These are phyloP conservation scores for Phoma sp. DNA, from an alignment of 2,329 filamentous ascomycete genomes.

Conservation along the genomic window DNA sequence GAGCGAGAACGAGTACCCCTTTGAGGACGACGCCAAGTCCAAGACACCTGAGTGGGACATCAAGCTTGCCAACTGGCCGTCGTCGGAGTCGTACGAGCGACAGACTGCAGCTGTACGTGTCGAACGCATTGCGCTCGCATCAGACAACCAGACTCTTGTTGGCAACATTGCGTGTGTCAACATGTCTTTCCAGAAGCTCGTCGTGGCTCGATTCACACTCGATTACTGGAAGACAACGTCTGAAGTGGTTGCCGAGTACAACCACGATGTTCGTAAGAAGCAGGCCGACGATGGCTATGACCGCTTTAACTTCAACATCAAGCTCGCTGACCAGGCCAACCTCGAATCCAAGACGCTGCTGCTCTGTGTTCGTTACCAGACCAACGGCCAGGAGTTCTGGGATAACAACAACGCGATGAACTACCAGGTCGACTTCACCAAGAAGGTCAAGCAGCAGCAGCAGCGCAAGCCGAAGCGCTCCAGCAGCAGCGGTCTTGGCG, in stretches of 20 bases:
- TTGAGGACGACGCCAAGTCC: constrained; percentile 60
- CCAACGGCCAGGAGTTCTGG: constrained; percentile 87
- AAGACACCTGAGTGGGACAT: constrained; percentile 82
- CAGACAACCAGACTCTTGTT: constrained; percentile 84
- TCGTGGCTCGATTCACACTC: constrained; percentile 92
- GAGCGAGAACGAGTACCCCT: constrained; percentile 88
- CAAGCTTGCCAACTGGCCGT: constrained; percentile 80
- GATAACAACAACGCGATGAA: constrained; percentile 89
- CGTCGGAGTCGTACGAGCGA: constrained; percentile 64
- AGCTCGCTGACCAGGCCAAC: constrained; percentile 87
- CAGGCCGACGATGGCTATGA: constrained; percentile 74
- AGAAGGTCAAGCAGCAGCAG: constrained; percentile 69
- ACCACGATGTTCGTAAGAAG: constrained; percentile 74
- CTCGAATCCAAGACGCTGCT: constrained; percentile 91
- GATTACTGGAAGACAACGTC: constrained; percentile 99
- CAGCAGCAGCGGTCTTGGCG: constrained; percentile 56
- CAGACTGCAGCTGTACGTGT: constrained; percentile 74
- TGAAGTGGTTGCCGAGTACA: constrained; percentile 88
- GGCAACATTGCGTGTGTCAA: constrained; percentile 87
- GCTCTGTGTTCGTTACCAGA: constrained; percentile 87
- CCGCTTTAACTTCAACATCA: constrained; percentile 93
- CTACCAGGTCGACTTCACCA: constrained; percentile 92
- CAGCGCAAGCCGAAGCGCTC: constrained; percentile 50
- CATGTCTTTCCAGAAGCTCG: constrained; percentile 84
- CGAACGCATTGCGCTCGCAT: constrained; percentile 85